These are phyloP conservation scores for Neofusicoccum sp. DNA, from an alignment of 2,329 filamentous ascomycete species.

Conservation along the genomic window DNA sequence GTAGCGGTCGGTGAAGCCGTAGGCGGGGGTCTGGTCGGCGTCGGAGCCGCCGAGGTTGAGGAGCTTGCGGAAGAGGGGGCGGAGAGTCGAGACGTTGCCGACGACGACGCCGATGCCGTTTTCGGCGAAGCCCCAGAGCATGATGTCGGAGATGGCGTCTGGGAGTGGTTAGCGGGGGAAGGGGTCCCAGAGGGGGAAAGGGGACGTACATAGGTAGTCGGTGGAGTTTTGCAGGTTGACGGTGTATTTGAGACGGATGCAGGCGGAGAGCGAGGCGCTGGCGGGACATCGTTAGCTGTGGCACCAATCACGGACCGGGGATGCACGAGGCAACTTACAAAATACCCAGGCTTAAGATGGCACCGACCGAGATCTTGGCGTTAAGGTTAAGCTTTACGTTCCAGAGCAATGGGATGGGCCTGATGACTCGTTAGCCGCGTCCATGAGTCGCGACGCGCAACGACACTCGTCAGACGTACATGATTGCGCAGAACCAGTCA, in stretches of 20 bases:
- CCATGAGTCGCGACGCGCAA: neutral
- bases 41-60: slow-evolving; percentile 24
- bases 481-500: slow-evolving; percentile 37
- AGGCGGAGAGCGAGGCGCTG: slow-evolving; percentile 30
- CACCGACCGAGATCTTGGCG: slow-evolving; percentile 27
- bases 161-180: neutral
- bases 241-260: slow-evolving; percentile 37
- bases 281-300: slow-evolving; percentile 3
- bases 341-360: slow-evolving; percentile 26
- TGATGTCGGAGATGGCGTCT: slow-evolving; percentile 33
- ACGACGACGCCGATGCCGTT: slow-evolving; percentile 37
- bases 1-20: neutral
- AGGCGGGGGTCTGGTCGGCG: neutral
- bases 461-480: slow-evolving; percentile 23
- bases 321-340: slow-evolving; percentile 21
- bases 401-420: slow-evolving; percentile 27
- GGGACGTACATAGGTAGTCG: slow-evolving; percentile 30
- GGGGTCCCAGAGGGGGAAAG: neutral
- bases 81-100: slow-evolving; percentile 34
- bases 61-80: slow-evolving; percentile 31
- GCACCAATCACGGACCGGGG: neutral
- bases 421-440: slow-evolving; percentile 17
- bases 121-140: slow-evolving; percentile 39
- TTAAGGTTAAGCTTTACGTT: slow-evolving; percentile 29
- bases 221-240: slow-evolving; percentile 31